Evolutionary conservation across 495 filamentous ascomycete genomes (phyloP).

Genomic region (Penicillium pancosmium): DNA sequence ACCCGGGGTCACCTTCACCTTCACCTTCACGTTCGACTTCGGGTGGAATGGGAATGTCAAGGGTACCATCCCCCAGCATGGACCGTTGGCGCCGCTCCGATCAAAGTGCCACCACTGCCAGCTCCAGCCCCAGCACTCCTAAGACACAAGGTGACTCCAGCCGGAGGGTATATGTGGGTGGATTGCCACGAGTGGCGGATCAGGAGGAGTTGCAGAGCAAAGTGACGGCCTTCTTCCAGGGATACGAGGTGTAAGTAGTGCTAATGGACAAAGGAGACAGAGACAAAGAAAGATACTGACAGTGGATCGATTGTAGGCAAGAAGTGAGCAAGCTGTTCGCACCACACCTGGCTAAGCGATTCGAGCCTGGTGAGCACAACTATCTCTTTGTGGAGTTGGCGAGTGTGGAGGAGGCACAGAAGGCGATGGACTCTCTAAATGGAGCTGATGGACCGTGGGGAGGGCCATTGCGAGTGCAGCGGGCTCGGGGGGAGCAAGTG

Average conservation of each 20-base stretch:
- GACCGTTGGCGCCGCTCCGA: conserved; percentile 44
- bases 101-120: conserved; percentile 29
- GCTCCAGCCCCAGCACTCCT: conserved; percentile 22
- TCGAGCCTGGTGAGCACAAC: conserved; percentile 60
- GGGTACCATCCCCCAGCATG: conserved; percentile 6
- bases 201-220: conserved; percentile 54
- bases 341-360: conserved; percentile 55
- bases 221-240: conserved; percentile 61
- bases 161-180: conserved; percentile 64
- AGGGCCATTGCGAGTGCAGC: conserved; percentile 44
- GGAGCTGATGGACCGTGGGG: conserved; percentile 50
- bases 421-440: conserved; percentile 45
- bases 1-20: not conserved
- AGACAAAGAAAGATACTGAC: not conserved
- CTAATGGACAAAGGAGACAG: not conserved
- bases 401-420: conserved; percentile 57
- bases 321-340: conserved; percentile 67
- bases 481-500: conserved; percentile 36
- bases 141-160: conserved; percentile 44
- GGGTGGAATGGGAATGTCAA: not conserved
- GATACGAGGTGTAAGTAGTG: conserved; percentile 51
- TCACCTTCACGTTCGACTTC: not conserved
- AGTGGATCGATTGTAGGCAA: conserved; percentile 30
- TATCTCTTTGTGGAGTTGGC: conserved; percentile 70
- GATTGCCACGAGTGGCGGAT: conserved; percentile 60